A percentile compares a stretch with the other conserved stretches of the same genome.
These are phyloP conservation scores for Zygosaccharomyces sapae DNA, from an alignment of 1,139 yeast genomes.

Conservation along the genomic window DNA sequence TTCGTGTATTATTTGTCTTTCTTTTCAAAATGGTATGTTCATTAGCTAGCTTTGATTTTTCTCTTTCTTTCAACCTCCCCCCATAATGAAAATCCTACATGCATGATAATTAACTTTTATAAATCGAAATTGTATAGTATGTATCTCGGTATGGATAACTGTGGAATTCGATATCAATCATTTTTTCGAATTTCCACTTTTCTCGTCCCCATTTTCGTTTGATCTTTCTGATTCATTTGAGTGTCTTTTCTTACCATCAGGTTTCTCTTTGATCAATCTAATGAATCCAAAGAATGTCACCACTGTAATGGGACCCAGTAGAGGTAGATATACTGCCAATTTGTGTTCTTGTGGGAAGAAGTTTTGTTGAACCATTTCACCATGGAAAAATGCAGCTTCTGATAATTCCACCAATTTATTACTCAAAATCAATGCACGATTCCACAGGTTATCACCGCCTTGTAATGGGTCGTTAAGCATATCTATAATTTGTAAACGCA, in stretches of 20 bases:
- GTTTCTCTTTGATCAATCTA: slow-evolving; percentile 34
- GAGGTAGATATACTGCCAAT: slow-evolving; percentile 85
- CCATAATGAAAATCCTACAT: no score
- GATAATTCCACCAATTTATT: slow-evolving; percentile 54
- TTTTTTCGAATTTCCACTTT: not conserved
- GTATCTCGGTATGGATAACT: not conserved
- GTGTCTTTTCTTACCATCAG: slow-evolving; percentile 4
- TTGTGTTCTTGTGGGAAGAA: slow-evolving; percentile 95
- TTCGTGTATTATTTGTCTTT: not conserved
- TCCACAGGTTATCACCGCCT: slow-evolving; percentile 37
- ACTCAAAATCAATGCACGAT: slow-evolving; percentile 49
- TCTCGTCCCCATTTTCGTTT: not conserved
- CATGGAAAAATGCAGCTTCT: slow-evolving; percentile 82
- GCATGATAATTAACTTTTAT: no score
- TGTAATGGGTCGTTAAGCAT: slow-evolving; percentile 27
- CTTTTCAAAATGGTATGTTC: not conserved
- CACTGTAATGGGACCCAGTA: slow-evolving; percentile 77
- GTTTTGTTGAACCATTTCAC: slow-evolving; percentile 91
- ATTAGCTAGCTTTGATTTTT: not conserved
- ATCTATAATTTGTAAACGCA: slow-evolving; percentile 35
- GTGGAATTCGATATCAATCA: no score
- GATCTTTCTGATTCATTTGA: slow-evolving; percentile 1
- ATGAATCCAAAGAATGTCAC: slow-evolving; percentile 60
- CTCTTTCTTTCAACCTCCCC: not conserved
- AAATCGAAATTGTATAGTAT: not conserved